Evolutionary conservation across 805 yeast species (phyloP).

Genomic region (Candida sakaeoensis): DNA sequence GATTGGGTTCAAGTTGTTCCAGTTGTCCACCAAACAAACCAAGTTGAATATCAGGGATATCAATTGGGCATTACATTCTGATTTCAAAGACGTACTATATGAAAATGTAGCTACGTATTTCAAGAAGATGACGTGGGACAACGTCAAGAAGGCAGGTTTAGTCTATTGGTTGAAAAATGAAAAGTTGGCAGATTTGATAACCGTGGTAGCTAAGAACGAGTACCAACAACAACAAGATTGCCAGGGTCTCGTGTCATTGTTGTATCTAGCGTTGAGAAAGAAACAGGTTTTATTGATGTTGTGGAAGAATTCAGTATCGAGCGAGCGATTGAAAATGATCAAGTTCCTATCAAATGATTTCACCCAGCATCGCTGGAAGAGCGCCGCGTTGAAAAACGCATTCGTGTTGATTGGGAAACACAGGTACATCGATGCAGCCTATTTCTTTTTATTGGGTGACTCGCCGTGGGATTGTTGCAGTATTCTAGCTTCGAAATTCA

Average conservation of each 20-base stretch:
- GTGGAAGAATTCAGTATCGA: slow-evolving; percentile 78
- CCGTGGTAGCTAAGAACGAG: slow-evolving; percentile 67
- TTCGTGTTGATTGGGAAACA: slow-evolving; percentile 87
- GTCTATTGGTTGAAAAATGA: slow-evolving; percentile 59
- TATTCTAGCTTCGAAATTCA: slow-evolving; percentile 63
- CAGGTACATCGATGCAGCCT: slow-evolving; percentile 81
- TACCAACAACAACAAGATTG: slow-evolving; percentile 70
- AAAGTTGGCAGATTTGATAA: slow-evolving; percentile 44
- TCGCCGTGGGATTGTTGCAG: slow-evolving; percentile 72
- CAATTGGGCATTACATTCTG: slow-evolving; percentile 84
- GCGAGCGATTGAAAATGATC: slow-evolving; percentile 80
- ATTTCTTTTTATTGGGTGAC: slow-evolving; percentile 78
- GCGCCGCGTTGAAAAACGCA: slow-evolving; percentile 91
- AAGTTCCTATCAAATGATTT: slow-evolving; percentile 78
- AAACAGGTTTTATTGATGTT: slow-evolving; percentile 73
- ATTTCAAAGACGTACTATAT: slow-evolving; percentile 65
- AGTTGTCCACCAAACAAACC: slow-evolving; percentile 45
- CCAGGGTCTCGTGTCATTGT: slow-evolving; percentile 59
- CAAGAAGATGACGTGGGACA: slow-evolving; percentile 55
- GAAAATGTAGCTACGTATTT: slow-evolving; percentile 44
- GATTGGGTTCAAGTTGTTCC: slow-evolving; percentile 66
- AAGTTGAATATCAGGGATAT: slow-evolving; percentile 74
- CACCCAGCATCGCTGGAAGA: slow-evolving; percentile 67
- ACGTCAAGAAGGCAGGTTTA: slow-evolving; percentile 57
- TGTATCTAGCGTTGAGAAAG: slow-evolving; percentile 73